Conservation (phyloP, 345 rosid genomes). For the Geranium brycei region DNA sequence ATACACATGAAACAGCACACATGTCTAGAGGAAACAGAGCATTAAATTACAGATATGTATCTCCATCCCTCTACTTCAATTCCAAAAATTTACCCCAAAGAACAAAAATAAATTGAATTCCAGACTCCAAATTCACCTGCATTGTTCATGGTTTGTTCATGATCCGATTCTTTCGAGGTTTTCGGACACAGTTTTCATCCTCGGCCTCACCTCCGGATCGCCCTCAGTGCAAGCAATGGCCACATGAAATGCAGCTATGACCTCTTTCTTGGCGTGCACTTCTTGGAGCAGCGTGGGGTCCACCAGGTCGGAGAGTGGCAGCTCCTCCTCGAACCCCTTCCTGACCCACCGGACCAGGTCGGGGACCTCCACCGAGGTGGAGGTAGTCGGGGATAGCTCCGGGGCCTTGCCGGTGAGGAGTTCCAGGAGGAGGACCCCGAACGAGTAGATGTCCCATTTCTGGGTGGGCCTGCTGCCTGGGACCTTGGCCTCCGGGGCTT, state of each 20-base stretch:
- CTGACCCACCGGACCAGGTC: conserved; percentile 86
- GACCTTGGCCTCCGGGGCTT: conserved; percentile 74
- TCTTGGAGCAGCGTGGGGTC: conserved; percentile 77
- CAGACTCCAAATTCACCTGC: too few species aligned
- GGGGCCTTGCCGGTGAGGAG: conserved; percentile 86
- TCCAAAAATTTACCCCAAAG: too few species aligned
- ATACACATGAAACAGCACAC: too few species aligned
- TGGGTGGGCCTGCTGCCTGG: conserved; percentile 53
- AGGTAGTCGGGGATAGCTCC: conserved; percentile 57
- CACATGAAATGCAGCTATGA: conserved; percentile 66
- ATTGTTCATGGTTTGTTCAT: conserved; percentile 1
- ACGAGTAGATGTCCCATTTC: conserved; percentile 82
- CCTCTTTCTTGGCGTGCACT: conserved; percentile 88
- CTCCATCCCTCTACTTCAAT: too few species aligned
- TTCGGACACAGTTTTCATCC: conserved; percentile 86
- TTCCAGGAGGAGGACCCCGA: conserved; percentile 74
- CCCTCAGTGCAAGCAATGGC: conserved; percentile 80
- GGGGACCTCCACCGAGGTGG: conserved; percentile 51
- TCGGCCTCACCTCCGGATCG: conserved; percentile 78
- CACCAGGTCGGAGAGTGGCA: conserved; percentile 79
- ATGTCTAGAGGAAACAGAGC: too few species aligned
- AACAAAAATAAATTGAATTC: too few species aligned
- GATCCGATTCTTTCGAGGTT: conserved; percentile 64
- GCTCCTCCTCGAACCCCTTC: conserved; percentile 84
- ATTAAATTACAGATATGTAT: too few species aligned